Conservation (phyloP, 768 basidiomycete genomes). For the Tricholoma sp. region DNA sequence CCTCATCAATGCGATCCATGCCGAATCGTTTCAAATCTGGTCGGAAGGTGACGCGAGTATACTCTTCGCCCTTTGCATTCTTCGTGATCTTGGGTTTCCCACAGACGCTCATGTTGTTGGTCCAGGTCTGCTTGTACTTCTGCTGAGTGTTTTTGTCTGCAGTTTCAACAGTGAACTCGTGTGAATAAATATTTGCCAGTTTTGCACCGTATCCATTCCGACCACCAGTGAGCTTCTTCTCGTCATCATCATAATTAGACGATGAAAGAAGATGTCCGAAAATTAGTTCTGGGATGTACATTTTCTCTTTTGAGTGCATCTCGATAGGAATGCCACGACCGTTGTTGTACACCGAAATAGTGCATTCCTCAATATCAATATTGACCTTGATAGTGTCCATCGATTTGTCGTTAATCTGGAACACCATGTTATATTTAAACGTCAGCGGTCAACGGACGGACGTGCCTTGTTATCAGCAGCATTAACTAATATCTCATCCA, state of each 20-base stretch:
- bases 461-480: constrained; percentile 97
- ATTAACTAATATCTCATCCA: constrained; percentile 98
- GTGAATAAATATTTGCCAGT: constrained; percentile 96
- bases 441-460: constrained; percentile 1
- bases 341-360: constrained; percentile 93
- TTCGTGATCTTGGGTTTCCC: constrained; percentile 92
- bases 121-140: constrained; percentile 96
- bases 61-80: constrained; percentile 83
- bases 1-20: constrained; percentile 87
- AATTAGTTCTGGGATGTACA: constrained; percentile 95
- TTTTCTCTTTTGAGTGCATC: constrained; percentile 87
- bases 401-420: constrained; percentile 80
- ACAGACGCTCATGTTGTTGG: constrained; percentile 86
- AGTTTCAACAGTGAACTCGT: constrained; percentile 93
- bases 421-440: neutral
- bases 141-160: constrained; percentile 80
- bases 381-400: constrained; percentile 93
- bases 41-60: constrained; percentile 87
- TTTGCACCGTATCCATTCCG: constrained; percentile 99
- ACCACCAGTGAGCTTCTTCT: constrained; percentile 98
- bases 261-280: constrained; percentile 93
- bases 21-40: constrained; percentile 92
- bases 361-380: constrained; percentile 77
- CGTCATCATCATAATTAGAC: constrained; percentile 97
- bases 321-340: constrained; percentile 96